Evolutionary conservation across 2,329 filamentous ascomycete species (phyloP).

Genomic region (Phoma sp.): DNA sequence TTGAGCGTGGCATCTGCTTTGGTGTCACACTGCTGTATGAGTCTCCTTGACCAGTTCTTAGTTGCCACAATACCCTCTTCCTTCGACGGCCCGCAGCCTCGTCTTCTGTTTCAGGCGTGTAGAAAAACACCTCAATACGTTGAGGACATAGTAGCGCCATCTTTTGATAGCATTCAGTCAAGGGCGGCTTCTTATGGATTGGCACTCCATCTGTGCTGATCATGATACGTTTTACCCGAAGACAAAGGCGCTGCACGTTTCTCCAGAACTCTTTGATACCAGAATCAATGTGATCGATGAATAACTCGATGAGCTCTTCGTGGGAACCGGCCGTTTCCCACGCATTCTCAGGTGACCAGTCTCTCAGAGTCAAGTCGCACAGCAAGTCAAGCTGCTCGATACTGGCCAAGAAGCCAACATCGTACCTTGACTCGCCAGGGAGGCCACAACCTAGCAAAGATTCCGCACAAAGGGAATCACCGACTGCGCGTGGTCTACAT

Average conservation of each 20-base stretch:
- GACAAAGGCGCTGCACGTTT: conserved; percentile 4
- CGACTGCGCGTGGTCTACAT: too few relatives aligned
- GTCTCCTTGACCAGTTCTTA: neutral
- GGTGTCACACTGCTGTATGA: neutral
- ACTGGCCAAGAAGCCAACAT: neutral
- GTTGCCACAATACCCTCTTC: neutral
- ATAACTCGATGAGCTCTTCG: neutral
- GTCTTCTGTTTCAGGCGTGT: neutral
- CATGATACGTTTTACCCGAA: conserved; percentile 8
- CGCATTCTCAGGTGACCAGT: neutral
- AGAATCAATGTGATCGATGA: neutral
- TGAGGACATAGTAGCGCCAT: conserved; percentile 4
- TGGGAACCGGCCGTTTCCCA: neutral
- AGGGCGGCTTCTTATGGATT: neutral
- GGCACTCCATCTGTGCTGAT: neutral
- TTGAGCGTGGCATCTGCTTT: neutral
- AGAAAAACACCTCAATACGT: neutral
- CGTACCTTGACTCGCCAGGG: neutral
- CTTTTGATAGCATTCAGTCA: neutral
- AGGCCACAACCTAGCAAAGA: neutral
- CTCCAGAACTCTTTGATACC: conserved; percentile 5
- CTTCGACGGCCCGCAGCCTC: neutral
- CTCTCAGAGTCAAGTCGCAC: neutral
- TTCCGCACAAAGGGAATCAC: too few relatives aligned
- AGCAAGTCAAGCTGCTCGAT: conserved; percentile 1